Base-by-base conservation (phyloP, 2,329 filamentous ascomycete genomes). In the Diaporthe amygdali region DNA sequence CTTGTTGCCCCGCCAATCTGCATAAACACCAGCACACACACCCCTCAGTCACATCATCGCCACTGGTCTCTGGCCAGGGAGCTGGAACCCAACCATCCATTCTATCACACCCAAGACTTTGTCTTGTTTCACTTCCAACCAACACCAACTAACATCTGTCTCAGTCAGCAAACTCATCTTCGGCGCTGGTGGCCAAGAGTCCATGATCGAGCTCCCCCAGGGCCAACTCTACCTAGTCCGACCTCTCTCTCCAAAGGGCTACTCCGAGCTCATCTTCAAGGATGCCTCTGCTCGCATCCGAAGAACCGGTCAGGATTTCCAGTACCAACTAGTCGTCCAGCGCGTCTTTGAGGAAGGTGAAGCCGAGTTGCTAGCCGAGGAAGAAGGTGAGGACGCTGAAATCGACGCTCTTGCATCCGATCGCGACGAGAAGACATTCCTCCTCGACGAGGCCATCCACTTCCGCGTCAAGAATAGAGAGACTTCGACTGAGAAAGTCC, bases 221-320 rank as follows among this genome's bases (percentile, higher is more conserved):
- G 96, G 96, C 79, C 95, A 98, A 82, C 94, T 99, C 54, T 99
- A 98, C 82, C 92, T 99, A 76, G 96, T 99, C 77, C 94, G 96
- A 77, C 96, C 96, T 14, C 90, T 94, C 63, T 98, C 96, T 9
- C 95, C 96, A 70, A 99, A 99, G 82, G 96, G 96, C 75, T 98
- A 98, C 81, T 98, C 96, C 1, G 96, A 99, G 83, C 94, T 98
- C 80, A 97, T 99, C 83, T 99, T 98, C 88, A 97, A 96, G 82
- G 96, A 99, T 90, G 93, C 95, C 47, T 93, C 94, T 56, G 94
- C 96, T 67, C 94, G 93, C 74, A 97, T 99, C 78, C 93, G 97
- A 75, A 91, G 94, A 74, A 98, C 96, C 20, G 95, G 94, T 25
- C 95, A 97, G 81, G 95, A 98, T 68, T 98, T 94, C 78, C 95